Conservation (phyloP, 139 green algal species). For the Yamagishiella unicocca region DNA sequence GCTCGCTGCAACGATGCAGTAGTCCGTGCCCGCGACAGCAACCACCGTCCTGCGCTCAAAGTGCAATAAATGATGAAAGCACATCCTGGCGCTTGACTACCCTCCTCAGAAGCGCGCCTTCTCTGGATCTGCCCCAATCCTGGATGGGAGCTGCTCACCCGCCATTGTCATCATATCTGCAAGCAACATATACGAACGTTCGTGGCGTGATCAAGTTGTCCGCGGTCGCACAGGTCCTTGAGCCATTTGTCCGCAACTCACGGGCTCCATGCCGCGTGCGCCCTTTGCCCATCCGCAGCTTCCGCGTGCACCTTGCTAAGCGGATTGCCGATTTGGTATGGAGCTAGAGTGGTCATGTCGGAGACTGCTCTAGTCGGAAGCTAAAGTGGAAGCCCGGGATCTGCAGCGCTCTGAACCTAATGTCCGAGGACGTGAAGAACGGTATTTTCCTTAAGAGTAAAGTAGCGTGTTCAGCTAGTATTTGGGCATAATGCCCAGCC, state of each 20-base stretch:
- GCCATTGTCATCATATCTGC: constrained; percentile 84
- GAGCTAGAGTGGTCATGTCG: constrained; percentile 5
- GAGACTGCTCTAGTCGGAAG: background rate
- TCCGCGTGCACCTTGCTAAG: constrained; percentile 33
- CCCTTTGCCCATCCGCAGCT: constrained; percentile 30
- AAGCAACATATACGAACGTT: background rate
- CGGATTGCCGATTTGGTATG: constrained; percentile 34
- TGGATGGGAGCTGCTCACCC: constrained; percentile 62
- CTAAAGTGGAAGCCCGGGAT: background rate
- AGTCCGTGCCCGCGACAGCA: constrained; percentile 95
- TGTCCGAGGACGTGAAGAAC: background rate
- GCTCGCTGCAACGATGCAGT: constrained; percentile 95
- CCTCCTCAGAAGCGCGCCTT: no score
- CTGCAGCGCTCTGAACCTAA: background rate
- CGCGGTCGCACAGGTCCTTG: no score
- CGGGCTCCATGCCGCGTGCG: constrained; percentile 76
- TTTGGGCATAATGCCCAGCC: background rate
- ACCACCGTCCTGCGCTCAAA: constrained; percentile 86
- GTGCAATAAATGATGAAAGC: constrained; percentile 51
- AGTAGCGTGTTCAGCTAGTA: background rate
- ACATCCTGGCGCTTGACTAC: no score
- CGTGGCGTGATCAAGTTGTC: background rate
- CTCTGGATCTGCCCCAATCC: no score
- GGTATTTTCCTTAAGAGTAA: background rate
- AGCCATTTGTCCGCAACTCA: constrained; percentile 55